Evolutionary conservation across 768 basidiomycete genomes (phyloP), one percentile per base, ranked within the genome.

Genomic region (Calocera cornea): DNA sequence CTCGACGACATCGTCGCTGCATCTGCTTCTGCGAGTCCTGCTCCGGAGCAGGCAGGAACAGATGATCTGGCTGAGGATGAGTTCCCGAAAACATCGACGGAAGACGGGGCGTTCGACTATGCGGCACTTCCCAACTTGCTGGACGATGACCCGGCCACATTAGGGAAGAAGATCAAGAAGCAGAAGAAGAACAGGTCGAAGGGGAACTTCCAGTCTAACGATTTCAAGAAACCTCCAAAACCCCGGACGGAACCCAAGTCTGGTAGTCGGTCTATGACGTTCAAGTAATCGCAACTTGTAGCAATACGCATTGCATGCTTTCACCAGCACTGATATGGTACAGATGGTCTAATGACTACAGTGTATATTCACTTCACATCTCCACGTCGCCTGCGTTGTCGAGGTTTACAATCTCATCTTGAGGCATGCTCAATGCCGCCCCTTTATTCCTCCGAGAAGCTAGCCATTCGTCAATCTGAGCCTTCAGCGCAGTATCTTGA

Each of bases 391-490:
- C 54, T 27, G 54, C 31, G 31, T 60, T 60, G 54, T 33, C 31
- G 54, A 60, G 24, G 31, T 60, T 19, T 27, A 60, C 54, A 33
- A 60, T 60, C 14, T 60, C 54, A 33, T 60, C 54, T 60, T 60
- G 54, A 11, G 54, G 54, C 54, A 29, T 14, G 54, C 27, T 60
- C 14, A 60, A 22, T 31, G 27, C 54, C 2, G 11, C 27, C 16
- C 54, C 54, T 19, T 67, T 67, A 16, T 40, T 36, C 68, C 82
- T 80, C 67, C 86, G 80, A 70, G 89, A 87, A 17, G 75, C 75
- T 49, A 90, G 76, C 74, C 87, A 95, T 1, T 79, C 81, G 63
- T 89, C 84, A 72, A 95, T 95, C 71, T 82, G 83, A 17, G 80
- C 81, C 74, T 89, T 90, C 67, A 95, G 77, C 70, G 89, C 90